Base-by-base conservation (phyloP, 192 early-diverging fungal species). In the Allomyces macrogynus region DNA sequence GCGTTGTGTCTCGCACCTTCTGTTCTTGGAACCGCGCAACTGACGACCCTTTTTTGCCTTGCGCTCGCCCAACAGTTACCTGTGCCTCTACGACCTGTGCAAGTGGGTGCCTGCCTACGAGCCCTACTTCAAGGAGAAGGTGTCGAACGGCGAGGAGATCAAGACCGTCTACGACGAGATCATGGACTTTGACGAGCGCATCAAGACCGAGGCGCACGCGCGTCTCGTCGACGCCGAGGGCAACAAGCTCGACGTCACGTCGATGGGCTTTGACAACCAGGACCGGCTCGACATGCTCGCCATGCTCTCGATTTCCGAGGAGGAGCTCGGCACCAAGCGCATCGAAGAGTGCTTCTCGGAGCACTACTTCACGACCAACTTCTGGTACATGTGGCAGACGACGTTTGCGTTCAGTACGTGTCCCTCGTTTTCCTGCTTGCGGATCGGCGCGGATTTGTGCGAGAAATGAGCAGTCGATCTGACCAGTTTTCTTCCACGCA, bases 341-440 rank as follows among this genome's bases (percentile, higher is more conserved):
- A 73, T 73, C 63, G 42, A 71, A 64, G 70, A 73, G n/a, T 71
- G 43, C 60, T 73, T 73, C 65, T 64, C 70, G 5, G 64, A 23
- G 23, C 66, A 62, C 22, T 73, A 72, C 67, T 73, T 73, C 63
- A 63, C 23, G 26, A 62, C 44, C 43, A 68, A 73, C 63, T 73
- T 73, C 62, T 73, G 72, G 72, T 71, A 68, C 60, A 24, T 62
- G 62, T 26, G 24, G 62, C 20, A 14, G 62, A 62, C 24, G 14
- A 62, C 23, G 24, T 62, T 62, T 62, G 62, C 62, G 24, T 57
- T 57, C 49, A 40, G 32, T 40, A 8, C 32, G 32, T 40, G 32
- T 8, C 7, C 0, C n/a, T n/a, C n/a, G n/a, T 40, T 40, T 40
- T 40, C 7, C 8, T 8, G 3, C 8, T n/a, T 8, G 3, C 7